These are phyloP conservation scores for Ustilago bromivora DNA, from an alignment of 1,284 basidiomycete species.

Conservation along the genomic window DNA sequence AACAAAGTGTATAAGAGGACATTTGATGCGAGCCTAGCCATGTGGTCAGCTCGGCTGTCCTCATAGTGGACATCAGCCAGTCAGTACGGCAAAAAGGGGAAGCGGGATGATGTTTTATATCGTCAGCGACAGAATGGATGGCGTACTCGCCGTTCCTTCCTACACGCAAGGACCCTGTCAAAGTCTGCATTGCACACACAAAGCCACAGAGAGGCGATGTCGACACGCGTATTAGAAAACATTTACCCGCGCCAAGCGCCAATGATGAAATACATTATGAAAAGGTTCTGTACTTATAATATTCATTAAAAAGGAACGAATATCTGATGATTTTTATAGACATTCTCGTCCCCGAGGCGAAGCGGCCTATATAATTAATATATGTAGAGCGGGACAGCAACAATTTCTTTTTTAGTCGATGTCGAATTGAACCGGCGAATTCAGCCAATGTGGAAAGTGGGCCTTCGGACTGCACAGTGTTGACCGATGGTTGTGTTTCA, in stretches of 20 bases:
- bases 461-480: constrained; percentile 11
- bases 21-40: constrained; percentile 2
- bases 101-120: constrained; percentile 8
- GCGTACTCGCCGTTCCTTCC: constrained; percentile 14
- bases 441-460: constrained; percentile 4
- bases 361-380: too few relatives aligned
- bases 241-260: too few relatives aligned
- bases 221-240: too few relatives aligned
- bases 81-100: background rate
- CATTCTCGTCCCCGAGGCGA: too few relatives aligned
- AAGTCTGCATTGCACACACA: too few relatives aligned
- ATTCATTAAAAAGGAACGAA: too few relatives aligned
- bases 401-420: background rate
- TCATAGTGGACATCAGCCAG: background rate
- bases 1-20: background rate
- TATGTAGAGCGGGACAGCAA: background rate
- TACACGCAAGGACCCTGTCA: constrained; percentile 22
- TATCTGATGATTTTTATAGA: too few relatives aligned
- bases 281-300: too few relatives aligned
- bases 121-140: constrained; percentile 16
- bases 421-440: constrained; percentile 22
- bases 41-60: too few relatives aligned
- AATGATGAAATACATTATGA: too few relatives aligned
- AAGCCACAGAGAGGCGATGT: too few relatives aligned
- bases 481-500: constrained; percentile 26